Evolutionary conservation across 192 early-diverging fungal species (phyloP), one percentile per base, ranked within the genome.

Genomic region (Borealophlyctis nickersoniae): DNA sequence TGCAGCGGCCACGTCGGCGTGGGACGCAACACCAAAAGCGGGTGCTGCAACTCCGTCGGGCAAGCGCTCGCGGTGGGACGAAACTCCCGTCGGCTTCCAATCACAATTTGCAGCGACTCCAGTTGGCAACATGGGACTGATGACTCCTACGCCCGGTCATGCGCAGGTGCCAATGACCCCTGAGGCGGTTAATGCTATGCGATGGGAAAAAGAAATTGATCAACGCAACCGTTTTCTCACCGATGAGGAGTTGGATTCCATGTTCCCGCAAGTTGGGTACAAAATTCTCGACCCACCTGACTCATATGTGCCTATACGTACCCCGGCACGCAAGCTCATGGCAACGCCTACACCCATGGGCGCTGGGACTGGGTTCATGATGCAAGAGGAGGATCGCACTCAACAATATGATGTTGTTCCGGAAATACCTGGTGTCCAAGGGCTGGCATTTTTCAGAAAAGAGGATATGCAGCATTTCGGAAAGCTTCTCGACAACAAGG

Each of bases 391-490:
- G 63, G 63, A 70, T 35, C 58, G 66, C 23, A 50, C 36, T 13
- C 67, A 70, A 45, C 51, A 45, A 35, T 78, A 80, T 30, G 96
- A 91, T 54, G 67, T 94, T 27, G 88, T 91, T 64, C 82, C 79
- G 0, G 94, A 97, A 60, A 89, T 98, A 33, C 91, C 94, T 14
- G 96, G 93, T 23, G 83, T 95, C 23, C 89, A 87, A 0, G 65
- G 69, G 4, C 76, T 99, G 22, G 89, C 95, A 5, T 94, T 92
- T 67, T 92, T 99, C 77, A 96, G 94, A 75, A 89, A 88, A 33
- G 97, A 96, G 60, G 97, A 99, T 76, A 91, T 94, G 89, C 91
- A 98, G 75, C 88, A 94, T 69, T 99, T 99, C 81, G 93, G 90
- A 34, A 91, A 89, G 69, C 77, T 99, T 34, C 60, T 96, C 31